Evolutionary conservation across 768 basidiomycete species (phyloP).

Genomic region (Fomitopsis pulvina): DNA sequence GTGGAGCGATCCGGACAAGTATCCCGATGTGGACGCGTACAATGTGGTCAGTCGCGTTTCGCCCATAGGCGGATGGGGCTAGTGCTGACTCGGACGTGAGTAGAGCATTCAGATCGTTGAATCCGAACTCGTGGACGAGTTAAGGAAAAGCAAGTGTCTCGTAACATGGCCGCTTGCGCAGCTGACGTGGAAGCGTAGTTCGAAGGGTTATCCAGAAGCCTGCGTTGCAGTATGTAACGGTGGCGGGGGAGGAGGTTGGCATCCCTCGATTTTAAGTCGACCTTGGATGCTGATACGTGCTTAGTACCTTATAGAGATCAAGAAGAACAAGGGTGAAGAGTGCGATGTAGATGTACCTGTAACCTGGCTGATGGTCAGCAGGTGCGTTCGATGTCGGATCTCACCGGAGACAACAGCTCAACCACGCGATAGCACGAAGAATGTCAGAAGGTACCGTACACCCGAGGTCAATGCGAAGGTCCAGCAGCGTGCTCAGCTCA

Average conservation of each 20-base stretch:
- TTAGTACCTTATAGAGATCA: constrained; percentile 78
- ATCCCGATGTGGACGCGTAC: constrained; percentile 48
- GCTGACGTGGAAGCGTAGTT: constrained; percentile 33
- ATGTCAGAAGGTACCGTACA: constrained; percentile 66
- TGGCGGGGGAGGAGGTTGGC: constrained; percentile 65
- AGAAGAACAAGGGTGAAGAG: constrained; percentile 51
- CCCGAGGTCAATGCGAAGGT: constrained; percentile 56
- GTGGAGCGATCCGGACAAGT: constrained; percentile 55
- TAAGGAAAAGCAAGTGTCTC: constrained; percentile 48
- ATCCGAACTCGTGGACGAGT: constrained; percentile 64
- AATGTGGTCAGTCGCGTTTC: constrained; percentile 58
- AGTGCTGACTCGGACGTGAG: background rate
- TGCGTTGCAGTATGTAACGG: constrained; percentile 60
- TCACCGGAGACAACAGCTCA: background rate
- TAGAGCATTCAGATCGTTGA: constrained; percentile 67
- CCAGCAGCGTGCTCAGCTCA: constrained; percentile 66
- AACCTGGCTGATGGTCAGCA: constrained; percentile 62
- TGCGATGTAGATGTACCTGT: constrained; percentile 36
- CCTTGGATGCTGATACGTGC: background rate
- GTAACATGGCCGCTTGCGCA: background rate
- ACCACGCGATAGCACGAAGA: constrained; percentile 53
- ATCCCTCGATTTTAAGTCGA: constrained; percentile 2
- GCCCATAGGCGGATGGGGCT: background rate
- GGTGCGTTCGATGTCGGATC: constrained; percentile 29
- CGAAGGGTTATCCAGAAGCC: constrained; percentile 70